phyloP scores from a whole-genome alignment of 176 grass and related monocot species.

The Carex kokanica region DNA sequence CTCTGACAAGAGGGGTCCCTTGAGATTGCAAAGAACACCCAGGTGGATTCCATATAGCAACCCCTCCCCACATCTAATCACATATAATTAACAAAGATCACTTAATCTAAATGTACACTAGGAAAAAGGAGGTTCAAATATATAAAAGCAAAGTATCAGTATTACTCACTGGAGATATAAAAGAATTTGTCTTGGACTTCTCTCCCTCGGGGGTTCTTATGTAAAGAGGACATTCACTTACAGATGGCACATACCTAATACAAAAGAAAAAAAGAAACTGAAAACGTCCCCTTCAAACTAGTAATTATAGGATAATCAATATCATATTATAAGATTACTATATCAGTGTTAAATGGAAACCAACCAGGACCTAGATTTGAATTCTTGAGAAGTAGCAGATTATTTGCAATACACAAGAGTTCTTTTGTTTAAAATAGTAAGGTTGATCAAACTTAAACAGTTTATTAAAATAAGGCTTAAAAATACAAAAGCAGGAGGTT shows the following conservation, averaged over 20 bases:
- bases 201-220: conserved; percentile 66
- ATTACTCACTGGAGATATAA: conserved; percentile 94
- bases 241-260: conserved; percentile 79
- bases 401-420: neutral
- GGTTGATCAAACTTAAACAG: neutral
- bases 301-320: neutral
- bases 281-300: conserved; percentile 22
- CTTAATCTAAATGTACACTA: conserved; percentile 27
- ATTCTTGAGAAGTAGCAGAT: neutral
- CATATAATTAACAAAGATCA: conserved; percentile 22
- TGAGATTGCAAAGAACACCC: conserved; percentile 47
- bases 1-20: conserved; percentile 17
- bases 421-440: neutral
- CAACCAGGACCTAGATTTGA: neutral
- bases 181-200: conserved; percentile 79
- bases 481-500: neutral
- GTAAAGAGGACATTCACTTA: conserved; percentile 89
- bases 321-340: neutral
- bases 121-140: conserved; percentile 16
- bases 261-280: conserved; percentile 15
- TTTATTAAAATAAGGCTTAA: neutral
- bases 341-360: neutral
- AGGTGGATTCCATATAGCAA: conserved; percentile 88
- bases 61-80: conserved; percentile 94
- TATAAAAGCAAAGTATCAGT: neutral